Base-by-base conservation (phyloP, 352 stramenopile species). In the Peronospora farinosa region DNA sequence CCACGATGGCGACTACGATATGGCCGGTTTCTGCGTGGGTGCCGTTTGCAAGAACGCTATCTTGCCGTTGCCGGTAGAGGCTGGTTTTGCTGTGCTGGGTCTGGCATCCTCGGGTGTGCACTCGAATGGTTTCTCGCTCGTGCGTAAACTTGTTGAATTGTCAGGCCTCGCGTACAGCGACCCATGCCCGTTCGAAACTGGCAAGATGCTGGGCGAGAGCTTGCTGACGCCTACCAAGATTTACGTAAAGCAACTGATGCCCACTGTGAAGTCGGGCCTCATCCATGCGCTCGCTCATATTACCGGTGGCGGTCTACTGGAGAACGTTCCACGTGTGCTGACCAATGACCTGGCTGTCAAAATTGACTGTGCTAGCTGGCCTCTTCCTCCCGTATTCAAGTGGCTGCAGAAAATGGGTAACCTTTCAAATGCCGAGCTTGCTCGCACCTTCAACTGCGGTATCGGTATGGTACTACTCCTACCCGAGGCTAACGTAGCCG, bases 81-180 rank as follows among this genome's bases (percentile, higher is more conserved):
- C 64, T 17, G 97, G 96, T 27, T 95, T 97, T 69, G 82, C 94
- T 12, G 79, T 99, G 42, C 69, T 99, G 35, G 97, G 95, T 53
- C 65, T 99, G 50, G 66, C 90, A 13, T 98, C 95, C 38, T 97
- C 87, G 39, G 96, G 96, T 40, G 84, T 98, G 28, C 96, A 99
- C 76, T 98, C 95, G 66, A 99, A 99, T 76, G 96, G 97, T 10
- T 99, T 97, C 78, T 98, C 94, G 58, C 75, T 99, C 17, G 97
- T 99, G 45, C 81, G 97, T 46, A 98, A 98, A 67, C 76, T 98
- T 10, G 81, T 98, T 12, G 91, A 98, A 7, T 81, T 95, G 35
- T 95, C 92, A 19, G 75, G 76, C n/a, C 63, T 92, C 15, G 51
- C 62, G 33, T 94, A 94, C 71, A 87, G 66, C 49, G 73, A 86